Evolutionary conservation across 2,329 filamentous ascomycete genomes (phyloP).

Genomic region (Apiospora sp.): DNA sequence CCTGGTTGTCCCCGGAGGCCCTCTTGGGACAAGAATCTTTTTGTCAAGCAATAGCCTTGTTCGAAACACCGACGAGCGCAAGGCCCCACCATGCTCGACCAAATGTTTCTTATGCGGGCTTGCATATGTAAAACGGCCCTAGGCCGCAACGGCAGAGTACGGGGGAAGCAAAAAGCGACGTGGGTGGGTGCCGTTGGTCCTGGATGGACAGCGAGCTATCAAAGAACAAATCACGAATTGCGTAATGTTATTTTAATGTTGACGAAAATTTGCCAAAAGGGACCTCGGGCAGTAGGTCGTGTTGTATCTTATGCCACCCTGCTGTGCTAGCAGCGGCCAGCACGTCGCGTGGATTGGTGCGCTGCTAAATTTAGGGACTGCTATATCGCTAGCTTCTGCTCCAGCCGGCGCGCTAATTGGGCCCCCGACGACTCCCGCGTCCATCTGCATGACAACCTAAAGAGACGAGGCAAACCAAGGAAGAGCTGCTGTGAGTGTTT

Average conservation of each 20-base stretch:
- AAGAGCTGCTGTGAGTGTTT: slow-evolving; percentile 1
- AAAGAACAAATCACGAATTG: neutral
- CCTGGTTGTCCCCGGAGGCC: neutral
- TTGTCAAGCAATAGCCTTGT: slow-evolving; percentile 6
- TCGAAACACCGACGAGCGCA: slow-evolving; percentile 5
- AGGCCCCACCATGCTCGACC: slow-evolving; percentile 1
- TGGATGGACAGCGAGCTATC: neutral
- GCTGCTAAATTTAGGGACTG: slow-evolving; percentile 11
- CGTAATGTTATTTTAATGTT: neutral
- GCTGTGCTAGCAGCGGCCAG: neutral
- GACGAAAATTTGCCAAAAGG: neutral
- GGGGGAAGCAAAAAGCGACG: slow-evolving; percentile 1
- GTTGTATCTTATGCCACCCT: slow-evolving; percentile 12
- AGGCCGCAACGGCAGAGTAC: neutral
- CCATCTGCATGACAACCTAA: slow-evolving; percentile 18
- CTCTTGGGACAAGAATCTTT: neutral
- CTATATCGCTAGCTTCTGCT: neutral
- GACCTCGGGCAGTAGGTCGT: neutral
- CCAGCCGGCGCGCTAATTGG: neutral
- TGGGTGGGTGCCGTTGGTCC: slow-evolving; percentile 17
- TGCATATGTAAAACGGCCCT: slow-evolving; percentile 16
- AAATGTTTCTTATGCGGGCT: slow-evolving; percentile 19
- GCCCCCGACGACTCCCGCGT: neutral
- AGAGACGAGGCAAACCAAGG: neutral
- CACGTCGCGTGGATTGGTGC: neutral